phyloP scores from a whole-genome alignment of 2,329 filamentous ascomycete genomes.

The Boeremia exigua region DNA sequence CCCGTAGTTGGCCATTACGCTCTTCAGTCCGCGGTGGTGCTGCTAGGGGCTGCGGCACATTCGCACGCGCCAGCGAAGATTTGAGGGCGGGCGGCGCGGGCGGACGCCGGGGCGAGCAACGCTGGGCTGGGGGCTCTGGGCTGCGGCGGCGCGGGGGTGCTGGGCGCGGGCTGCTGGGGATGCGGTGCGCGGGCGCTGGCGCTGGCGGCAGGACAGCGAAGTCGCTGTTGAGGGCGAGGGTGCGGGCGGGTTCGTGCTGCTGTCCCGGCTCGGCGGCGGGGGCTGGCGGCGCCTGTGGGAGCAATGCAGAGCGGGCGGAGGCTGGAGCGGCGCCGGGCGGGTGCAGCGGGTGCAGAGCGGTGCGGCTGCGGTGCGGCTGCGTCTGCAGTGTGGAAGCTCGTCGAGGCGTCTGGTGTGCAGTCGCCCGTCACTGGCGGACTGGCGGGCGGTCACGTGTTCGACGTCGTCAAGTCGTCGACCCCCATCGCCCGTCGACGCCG shows the following conservation, averaged over 20 bases:
- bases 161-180: background rate
- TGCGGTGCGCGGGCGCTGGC: background rate
- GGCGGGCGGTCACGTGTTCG: no score
- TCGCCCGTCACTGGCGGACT: no score
- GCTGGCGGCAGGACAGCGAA: constrained; percentile 12
- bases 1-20: constrained; percentile 67
- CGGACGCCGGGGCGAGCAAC: constrained; percentile 16
- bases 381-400: no score
- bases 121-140: constrained; percentile 15
- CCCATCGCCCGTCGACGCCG: constrained; percentile 3
- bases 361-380: no score
- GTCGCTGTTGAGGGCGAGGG: constrained; percentile 17
- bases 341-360: no score
- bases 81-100: constrained; percentile 22
- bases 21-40: constrained; percentile 24
- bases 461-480: background rate
- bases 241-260: constrained; percentile 17
- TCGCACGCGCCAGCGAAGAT: constrained; percentile 29
- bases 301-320: no score
- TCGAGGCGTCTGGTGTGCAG: no score
- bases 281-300: no score
- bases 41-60: constrained; percentile 30
- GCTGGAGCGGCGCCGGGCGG: no score
- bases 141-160: constrained; percentile 6
- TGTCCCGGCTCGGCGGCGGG: no score